Conservation (phyloP, 768 basidiomycete species). For the Xerocomus potaroensis region DNA sequence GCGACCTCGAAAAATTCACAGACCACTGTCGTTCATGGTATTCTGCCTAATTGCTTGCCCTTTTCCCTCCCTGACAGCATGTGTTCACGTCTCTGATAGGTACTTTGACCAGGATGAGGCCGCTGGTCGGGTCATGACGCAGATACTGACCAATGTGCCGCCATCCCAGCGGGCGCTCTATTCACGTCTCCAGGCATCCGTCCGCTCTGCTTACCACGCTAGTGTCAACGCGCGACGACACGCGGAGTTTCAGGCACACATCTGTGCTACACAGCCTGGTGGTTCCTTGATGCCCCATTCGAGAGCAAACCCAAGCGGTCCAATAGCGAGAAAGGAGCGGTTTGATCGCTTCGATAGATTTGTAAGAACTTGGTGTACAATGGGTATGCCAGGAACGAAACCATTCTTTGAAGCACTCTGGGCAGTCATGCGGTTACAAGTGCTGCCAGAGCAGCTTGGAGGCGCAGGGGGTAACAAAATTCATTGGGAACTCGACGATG, state of each 20-base stretch:
- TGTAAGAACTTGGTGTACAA: conserved; percentile 76
- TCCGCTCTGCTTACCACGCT: conserved; percentile 81
- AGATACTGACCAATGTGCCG: conserved; percentile 73
- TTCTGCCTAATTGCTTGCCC: conserved; percentile 12
- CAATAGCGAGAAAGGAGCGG: conserved; percentile 71
- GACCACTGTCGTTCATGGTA: conserved; percentile 77
- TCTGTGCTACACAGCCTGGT: conserved; percentile 74
- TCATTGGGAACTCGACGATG: conserved; percentile 92
- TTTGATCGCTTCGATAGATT: conserved; percentile 73
- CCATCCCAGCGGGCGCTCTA: conserved; percentile 85
- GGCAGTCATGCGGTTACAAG: conserved; percentile 78
- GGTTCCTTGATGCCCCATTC: conserved; percentile 74
- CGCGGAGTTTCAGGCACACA: conserved; percentile 82
- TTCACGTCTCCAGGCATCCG: conserved; percentile 80
- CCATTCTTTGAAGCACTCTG: conserved; percentile 70
- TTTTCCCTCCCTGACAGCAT: background rate
- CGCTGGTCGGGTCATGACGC: conserved; percentile 75
- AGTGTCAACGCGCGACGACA: conserved; percentile 71
- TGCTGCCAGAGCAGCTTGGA: conserved; percentile 73
- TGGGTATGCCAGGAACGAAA: conserved; percentile 84
- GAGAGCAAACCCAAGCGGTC: conserved; percentile 59
- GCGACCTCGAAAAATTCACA: conserved; percentile 75
- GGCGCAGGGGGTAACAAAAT: conserved; percentile 72
- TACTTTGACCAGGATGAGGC: conserved; percentile 81
- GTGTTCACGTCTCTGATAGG: conserved; percentile 40